phyloP scores from a whole-genome alignment of 768 basidiomycete genomes.

The Clavulina sp. region DNA sequence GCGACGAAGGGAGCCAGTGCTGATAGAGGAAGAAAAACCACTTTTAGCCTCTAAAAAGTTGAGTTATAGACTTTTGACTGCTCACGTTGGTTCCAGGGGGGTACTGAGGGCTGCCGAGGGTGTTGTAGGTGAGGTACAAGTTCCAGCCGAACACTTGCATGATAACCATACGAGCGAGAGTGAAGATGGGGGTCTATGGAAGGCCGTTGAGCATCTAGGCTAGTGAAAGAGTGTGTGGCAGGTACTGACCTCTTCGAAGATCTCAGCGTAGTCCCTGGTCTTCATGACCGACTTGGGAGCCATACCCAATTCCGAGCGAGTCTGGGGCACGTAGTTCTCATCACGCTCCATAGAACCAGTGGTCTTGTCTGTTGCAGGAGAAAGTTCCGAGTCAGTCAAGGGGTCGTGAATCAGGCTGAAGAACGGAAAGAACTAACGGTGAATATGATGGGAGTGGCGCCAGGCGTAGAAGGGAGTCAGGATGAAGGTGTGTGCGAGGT shows the following conservation, averaged over 20 bases:
- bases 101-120: conserved; percentile 71
- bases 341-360: conserved; percentile 29
- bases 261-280: background rate
- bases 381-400: background rate
- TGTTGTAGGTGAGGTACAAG: conserved; percentile 61
- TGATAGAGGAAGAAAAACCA: conserved; percentile 13
- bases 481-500: conserved; percentile 49
- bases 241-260: conserved; percentile 1
- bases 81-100: conserved; percentile 66
- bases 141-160: conserved; percentile 67
- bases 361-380: background rate
- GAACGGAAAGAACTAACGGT: conserved; percentile 30
- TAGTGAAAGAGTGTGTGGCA: conserved; percentile 53
- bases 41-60: background rate
- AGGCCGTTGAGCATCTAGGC: conserved; percentile 27
- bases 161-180: background rate
- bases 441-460: conserved; percentile 22
- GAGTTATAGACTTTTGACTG: background rate
- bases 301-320: conserved; percentile 52
- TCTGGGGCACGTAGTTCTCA: conserved; percentile 86
- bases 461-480: background rate
- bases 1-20: conserved; percentile 61
- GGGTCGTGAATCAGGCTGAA: too few species aligned
- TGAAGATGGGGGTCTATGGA: background rate
- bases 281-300: background rate